A percentile compares a stretch with the other conserved stretches of the same genome.
Evolutionary conservation across 495 filamentous ascomycete genomes (phyloP).

Genomic region (Staphylotrichum tortipilum): DNA sequence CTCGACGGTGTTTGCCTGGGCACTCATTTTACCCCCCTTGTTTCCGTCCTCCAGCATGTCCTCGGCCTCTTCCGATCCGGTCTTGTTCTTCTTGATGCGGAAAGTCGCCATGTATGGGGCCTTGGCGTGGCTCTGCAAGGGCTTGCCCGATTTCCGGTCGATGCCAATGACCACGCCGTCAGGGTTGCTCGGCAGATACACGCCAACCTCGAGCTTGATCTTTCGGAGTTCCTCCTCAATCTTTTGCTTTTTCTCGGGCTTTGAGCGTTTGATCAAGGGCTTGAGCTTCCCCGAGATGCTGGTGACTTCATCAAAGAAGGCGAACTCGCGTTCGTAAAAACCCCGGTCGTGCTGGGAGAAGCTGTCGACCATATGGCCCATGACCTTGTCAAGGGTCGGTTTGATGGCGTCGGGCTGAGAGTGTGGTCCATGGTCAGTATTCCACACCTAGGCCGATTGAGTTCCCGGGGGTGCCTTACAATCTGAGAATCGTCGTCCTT

Average conservation of each 20-base stretch:
- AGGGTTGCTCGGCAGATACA: conserved; percentile 94
- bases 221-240: conserved; percentile 97
- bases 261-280: conserved; percentile 84
- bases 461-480: conserved; percentile 44
- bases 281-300: conserved; percentile 89
- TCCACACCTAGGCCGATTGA: neutral
- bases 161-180: conserved; percentile 96
- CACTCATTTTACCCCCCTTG: conserved; percentile 25
- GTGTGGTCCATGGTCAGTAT: neutral
- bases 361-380: conserved; percentile 68
- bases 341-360: conserved; percentile 68
- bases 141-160: conserved; percentile 94
- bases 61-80: conserved; percentile 38
- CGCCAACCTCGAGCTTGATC: conserved; percentile 91
- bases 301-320: conserved; percentile 97
- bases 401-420: conserved; percentile 91
- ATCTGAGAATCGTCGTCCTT: conserved; percentile 91
- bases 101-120: conserved; percentile 99
- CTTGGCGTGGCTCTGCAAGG: conserved; percentile 93
- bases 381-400: conserved; percentile 84
- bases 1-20: conserved; percentile 56
- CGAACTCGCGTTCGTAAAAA: conserved; percentile 93
- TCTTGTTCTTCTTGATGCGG: conserved; percentile 74
- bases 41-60: conserved; percentile 33
- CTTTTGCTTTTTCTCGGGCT: conserved; percentile 97